A percentile compares a stretch with the other conserved stretches of the same genome.
phyloP scores from a whole-genome alignment of 345 rosid genomes.

The Chamaenerion angustifolium region DNA sequence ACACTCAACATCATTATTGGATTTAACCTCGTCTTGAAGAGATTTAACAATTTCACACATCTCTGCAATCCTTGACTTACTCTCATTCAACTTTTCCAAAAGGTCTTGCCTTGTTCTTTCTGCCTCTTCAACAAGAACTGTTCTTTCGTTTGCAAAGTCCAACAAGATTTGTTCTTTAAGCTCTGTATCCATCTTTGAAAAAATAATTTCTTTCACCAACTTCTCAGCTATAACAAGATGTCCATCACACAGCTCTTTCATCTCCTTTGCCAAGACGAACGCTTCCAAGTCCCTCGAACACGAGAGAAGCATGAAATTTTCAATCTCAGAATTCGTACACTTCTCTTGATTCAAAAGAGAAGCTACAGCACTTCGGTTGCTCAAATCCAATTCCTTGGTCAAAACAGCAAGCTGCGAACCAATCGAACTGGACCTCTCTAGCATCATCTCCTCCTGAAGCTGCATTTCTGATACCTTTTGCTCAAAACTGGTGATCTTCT shows the following conservation, averaged over 20 bases:
- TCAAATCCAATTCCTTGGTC: conserved; percentile 59
- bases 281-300: conserved; percentile 64
- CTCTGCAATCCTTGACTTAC: conserved; percentile 18
- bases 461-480: conserved; percentile 50
- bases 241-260: conserved; percentile 33
- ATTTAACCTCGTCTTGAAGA: conserved; percentile 16
- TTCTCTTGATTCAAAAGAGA: conserved; percentile 47
- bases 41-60: conserved; percentile 21
- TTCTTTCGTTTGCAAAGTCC: conserved; percentile 23
- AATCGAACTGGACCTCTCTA: conserved; percentile 67
- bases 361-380: conserved; percentile 28
- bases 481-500: conserved; percentile 54
- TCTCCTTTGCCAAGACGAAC: conserved; percentile 34
- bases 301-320: conserved; percentile 26
- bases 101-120: conserved; percentile 18
- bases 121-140: conserved; percentile 24
- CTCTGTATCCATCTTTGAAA: conserved; percentile 36
- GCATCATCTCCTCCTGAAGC: conserved; percentile 78
- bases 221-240: conserved; percentile 26
- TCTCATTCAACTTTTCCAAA: conserved; percentile 20
- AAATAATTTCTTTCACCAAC: conserved; percentile 29
- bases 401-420: conserved; percentile 70
- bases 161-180: conserved; percentile 27
- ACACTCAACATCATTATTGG: conserved; percentile 18
- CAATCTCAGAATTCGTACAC: conserved; percentile 38